Evolutionary conservation across 495 filamentous ascomycete species (phyloP).

Genomic region (Margaritispora aquatica): DNA sequence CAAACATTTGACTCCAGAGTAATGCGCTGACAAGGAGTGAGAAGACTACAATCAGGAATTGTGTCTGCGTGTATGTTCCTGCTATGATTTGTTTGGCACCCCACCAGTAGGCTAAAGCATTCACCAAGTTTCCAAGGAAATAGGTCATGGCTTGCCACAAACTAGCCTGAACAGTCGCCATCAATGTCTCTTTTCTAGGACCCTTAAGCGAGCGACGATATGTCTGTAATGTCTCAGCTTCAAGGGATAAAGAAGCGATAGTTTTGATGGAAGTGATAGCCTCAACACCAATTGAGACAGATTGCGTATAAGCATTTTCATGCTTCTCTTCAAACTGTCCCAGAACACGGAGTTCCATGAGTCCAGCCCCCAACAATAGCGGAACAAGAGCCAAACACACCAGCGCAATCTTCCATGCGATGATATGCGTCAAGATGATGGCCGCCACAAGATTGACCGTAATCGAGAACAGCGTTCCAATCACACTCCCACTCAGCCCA

Average conservation of each 20-base stretch:
- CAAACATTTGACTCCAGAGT: slow-evolving; percentile 50
- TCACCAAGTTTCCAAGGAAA: slow-evolving; percentile 48
- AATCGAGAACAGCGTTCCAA: slow-evolving; percentile 26
- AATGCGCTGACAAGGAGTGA: slow-evolving; percentile 45
- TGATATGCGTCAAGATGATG: slow-evolving; percentile 48
- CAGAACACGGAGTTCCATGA: slow-evolving; percentile 45
- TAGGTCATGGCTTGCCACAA: slow-evolving; percentile 50
- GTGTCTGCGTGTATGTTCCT: slow-evolving; percentile 46
- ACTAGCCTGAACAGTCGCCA: slow-evolving; percentile 30
- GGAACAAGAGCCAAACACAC: slow-evolving; percentile 49
- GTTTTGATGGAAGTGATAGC: slow-evolving; percentile 51
- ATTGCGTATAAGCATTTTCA: slow-evolving; percentile 41
- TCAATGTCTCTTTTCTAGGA: slow-evolving; percentile 31
- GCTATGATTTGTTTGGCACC: slow-evolving; percentile 48
- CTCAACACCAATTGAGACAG: slow-evolving; percentile 47
- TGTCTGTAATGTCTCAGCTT: slow-evolving; percentile 40
- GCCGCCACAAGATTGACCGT: slow-evolving; percentile 37
- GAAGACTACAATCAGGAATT: slow-evolving; percentile 61
- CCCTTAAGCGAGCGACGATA: slow-evolving; percentile 33
- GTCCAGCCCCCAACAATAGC: slow-evolving; percentile 44
- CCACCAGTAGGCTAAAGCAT: slow-evolving; percentile 67
- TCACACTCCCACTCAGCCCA: slow-evolving; percentile 29
- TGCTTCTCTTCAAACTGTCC: slow-evolving; percentile 54
- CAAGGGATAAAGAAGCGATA: slow-evolving; percentile 47
- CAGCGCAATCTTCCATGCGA: slow-evolving; percentile 60